Evolutionary conservation across 768 basidiomycete species (phyloP).

Genomic region (Auricularia heimuer): DNA sequence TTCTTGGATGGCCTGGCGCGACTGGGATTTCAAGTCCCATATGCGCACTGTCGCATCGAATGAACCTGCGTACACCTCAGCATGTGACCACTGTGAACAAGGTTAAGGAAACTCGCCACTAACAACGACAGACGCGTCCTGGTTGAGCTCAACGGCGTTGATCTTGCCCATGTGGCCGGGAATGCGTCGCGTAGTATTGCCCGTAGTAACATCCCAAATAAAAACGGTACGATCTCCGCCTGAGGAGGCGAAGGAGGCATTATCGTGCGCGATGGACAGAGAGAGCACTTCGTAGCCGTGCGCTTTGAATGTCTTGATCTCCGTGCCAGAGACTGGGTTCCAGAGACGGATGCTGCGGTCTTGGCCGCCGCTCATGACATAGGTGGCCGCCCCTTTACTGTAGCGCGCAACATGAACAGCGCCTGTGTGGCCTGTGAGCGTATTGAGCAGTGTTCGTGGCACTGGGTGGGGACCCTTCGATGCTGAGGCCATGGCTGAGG

Average conservation of each 20-base stretch:
- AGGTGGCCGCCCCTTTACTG: constrained; percentile 79
- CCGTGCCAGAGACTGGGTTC: constrained; percentile 78
- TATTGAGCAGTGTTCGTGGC: constrained; percentile 47
- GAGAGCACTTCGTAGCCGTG: constrained; percentile 96
- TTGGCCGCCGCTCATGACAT: constrained; percentile 87
- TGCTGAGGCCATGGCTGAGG: background rate
- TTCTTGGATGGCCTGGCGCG: constrained; percentile 80
- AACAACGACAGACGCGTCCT: constrained; percentile 76
- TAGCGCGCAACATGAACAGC: constrained; percentile 88
- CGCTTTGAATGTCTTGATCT: constrained; percentile 83
- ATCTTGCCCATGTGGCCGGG: constrained; percentile 88
- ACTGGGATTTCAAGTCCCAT: constrained; percentile 85
- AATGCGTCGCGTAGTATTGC: constrained; percentile 71
- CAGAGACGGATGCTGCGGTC: constrained; percentile 85
- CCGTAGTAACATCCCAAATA: constrained; percentile 90
- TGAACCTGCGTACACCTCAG: constrained; percentile 45
- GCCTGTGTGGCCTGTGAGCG: constrained; percentile 62
- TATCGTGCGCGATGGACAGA: constrained; percentile 83
- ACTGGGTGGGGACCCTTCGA: constrained; percentile 1
- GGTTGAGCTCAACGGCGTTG: constrained; percentile 82
- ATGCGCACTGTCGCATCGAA: constrained; percentile 85
- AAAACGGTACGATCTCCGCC: constrained; percentile 92
- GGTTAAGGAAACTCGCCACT: constrained; percentile 49
- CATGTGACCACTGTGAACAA: background rate
- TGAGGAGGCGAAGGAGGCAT: constrained; percentile 85